Conservation (phyloP, 805 yeast genomes). For the Lipomyces yamadae region DNA sequence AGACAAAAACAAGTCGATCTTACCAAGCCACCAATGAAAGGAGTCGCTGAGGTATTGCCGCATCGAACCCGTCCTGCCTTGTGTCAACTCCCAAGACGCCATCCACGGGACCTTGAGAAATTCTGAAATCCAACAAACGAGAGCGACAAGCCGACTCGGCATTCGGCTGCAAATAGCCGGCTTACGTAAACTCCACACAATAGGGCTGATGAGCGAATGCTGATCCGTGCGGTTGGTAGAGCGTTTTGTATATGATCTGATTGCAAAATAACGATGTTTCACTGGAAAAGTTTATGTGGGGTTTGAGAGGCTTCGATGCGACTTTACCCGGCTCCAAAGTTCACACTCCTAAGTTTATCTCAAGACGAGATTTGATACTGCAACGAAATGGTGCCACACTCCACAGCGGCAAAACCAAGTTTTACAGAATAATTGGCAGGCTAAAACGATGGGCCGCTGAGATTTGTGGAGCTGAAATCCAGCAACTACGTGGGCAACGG, state of each 20-base stretch:
- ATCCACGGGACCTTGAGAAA: background rate
- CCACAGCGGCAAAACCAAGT: too few species aligned
- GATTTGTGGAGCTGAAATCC: too few species aligned
- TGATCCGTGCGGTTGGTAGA: background rate
- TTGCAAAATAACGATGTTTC: too few species aligned
- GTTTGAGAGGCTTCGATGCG: too few species aligned
- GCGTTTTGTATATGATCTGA: background rate
- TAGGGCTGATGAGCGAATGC: background rate
- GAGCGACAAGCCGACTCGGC: constrained; percentile 2
- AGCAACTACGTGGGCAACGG: too few species aligned
- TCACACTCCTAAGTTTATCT: too few species aligned
- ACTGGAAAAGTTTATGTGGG: too few species aligned
- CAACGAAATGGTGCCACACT: too few species aligned
- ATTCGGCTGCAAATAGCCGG: constrained; percentile 2
- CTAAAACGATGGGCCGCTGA: too few species aligned
- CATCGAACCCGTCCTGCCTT: background rate
- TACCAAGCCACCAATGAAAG: background rate
- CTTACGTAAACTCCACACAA: background rate
- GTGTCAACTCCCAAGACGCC: background rate
- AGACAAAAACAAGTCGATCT: background rate
- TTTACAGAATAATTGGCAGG: too few species aligned
- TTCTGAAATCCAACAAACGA: background rate
- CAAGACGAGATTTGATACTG: too few species aligned
- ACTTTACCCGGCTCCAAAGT: too few species aligned
- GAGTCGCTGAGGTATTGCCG: background rate